These are phyloP conservation scores for Flaveria trinervia DNA, from an alignment of 129 eudicot species.

Conservation along the genomic window DNA sequence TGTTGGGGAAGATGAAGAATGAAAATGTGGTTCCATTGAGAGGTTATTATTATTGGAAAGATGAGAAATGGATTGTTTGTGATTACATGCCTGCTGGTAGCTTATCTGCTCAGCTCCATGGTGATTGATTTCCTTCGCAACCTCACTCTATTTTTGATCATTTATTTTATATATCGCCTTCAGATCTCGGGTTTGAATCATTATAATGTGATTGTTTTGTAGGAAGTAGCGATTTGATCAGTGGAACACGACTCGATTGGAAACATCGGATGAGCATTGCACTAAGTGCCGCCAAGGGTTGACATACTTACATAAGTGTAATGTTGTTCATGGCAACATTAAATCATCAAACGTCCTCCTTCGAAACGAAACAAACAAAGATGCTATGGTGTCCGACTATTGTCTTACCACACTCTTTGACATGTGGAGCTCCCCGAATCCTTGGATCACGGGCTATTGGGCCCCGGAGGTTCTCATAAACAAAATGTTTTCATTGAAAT, in stretches of 20 bases:
- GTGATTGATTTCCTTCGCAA: slow-evolving; percentile 34
- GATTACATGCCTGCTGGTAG: slow-evolving; percentile 84
- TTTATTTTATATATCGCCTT: too few relatives aligned
- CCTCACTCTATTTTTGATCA: too few relatives aligned
- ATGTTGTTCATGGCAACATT: slow-evolving; percentile 77
- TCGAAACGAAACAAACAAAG: slow-evolving; percentile 32
- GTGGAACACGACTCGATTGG: slow-evolving; percentile 67
- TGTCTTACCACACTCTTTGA: slow-evolving; percentile 60
- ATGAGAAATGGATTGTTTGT: slow-evolving; percentile 68
- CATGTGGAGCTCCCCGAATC: slow-evolving; percentile 32
- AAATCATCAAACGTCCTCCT: slow-evolving; percentile 77
- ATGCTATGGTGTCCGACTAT: slow-evolving; percentile 53
- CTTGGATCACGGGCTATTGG: slow-evolving; percentile 59
- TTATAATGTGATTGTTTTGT: background rate
- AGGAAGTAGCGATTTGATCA: slow-evolving; percentile 72
- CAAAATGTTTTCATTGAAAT: slow-evolving; percentile 50
- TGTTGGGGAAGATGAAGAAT: slow-evolving; percentile 69
- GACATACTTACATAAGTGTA: slow-evolving; percentile 56
- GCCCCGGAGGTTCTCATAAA: slow-evolving; percentile 68
- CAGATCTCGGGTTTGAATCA: too few relatives aligned
- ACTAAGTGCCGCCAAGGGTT: slow-evolving; percentile 59
- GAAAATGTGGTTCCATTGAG: slow-evolving; percentile 63
- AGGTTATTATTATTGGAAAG: slow-evolving; percentile 64
- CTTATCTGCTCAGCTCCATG: slow-evolving; percentile 83
- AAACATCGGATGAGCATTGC: slow-evolving; percentile 63